phyloP scores from a whole-genome alignment of 2,329 filamentous ascomycete species.

The Colletotrichum siamense region DNA sequence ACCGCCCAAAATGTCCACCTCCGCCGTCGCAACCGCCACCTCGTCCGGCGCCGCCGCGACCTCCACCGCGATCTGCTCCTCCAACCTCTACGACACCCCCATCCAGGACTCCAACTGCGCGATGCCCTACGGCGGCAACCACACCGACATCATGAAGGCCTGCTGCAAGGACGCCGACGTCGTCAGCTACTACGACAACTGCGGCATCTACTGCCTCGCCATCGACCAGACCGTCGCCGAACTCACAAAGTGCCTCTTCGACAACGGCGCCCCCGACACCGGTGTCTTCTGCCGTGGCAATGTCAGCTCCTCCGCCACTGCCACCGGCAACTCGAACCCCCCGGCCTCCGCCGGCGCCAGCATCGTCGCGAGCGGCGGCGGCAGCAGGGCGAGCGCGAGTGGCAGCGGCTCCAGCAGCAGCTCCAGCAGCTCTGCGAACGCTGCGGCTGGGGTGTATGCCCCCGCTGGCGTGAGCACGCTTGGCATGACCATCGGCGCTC shows the following conservation, averaged over 20 bases:
- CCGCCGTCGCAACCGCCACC: background rate
- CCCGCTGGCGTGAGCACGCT: conserved; percentile 31
- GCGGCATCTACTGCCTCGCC: conserved; percentile 55
- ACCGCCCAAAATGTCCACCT: background rate
- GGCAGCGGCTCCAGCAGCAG: conserved; percentile 11
- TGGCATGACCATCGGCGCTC: conserved; percentile 38
- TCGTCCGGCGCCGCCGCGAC: background rate
- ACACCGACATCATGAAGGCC: conserved; percentile 45
- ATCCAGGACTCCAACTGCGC: conserved; percentile 50
- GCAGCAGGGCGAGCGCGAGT: background rate
- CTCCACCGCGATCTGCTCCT: background rate
- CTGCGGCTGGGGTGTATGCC: background rate
- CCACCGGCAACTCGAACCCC: conserved; percentile 30
- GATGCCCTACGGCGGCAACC: conserved; percentile 41
- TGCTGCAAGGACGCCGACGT: conserved; percentile 52
- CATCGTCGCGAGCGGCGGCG: conserved; percentile 30
- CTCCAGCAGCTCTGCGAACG: background rate
- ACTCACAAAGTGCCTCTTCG: conserved; percentile 41
- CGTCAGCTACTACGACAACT: conserved; percentile 50
- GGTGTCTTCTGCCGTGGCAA: conserved; percentile 51
- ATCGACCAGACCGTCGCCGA: conserved; percentile 33
- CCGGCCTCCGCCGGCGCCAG: conserved; percentile 35
- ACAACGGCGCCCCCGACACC: conserved; percentile 38
- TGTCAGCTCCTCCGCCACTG: conserved; percentile 43
- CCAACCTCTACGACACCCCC: conserved; percentile 46